Conservation (phyloP, 306 rosid species). For the Sicyos edulis region DNA sequence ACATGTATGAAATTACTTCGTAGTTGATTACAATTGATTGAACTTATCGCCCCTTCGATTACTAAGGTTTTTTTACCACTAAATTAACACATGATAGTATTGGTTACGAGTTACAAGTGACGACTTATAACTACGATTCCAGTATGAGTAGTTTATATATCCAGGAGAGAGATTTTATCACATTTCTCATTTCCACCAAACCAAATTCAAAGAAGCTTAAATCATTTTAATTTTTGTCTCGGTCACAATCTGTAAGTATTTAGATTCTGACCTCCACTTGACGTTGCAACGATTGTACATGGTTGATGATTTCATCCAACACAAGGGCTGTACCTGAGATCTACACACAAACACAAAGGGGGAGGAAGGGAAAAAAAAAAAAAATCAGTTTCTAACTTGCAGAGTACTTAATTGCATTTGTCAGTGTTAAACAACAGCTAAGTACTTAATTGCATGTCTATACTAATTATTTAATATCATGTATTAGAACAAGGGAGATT, state of each 20-base stretch:
- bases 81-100: too few relatives aligned
- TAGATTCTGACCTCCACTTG: slow-evolving; percentile 87
- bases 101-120: neutral
- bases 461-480: neutral
- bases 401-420: neutral
- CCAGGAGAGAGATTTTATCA: neutral
- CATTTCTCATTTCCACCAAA: neutral
- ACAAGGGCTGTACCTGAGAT: slow-evolving; percentile 89
- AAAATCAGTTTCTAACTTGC: slow-evolving; percentile 11
- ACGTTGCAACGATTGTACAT: slow-evolving; percentile 80
- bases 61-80: too few relatives aligned
- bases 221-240: neutral
- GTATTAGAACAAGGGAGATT: neutral
- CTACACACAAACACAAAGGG: slow-evolving; percentile 37
- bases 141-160: neutral
- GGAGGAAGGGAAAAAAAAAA: neutral
- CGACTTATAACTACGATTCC: neutral
- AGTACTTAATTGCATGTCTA: neutral
- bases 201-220: neutral
- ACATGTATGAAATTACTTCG: too few relatives aligned
- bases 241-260: neutral
- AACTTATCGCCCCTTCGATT: too few relatives aligned
- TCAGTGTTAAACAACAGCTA: neutral
- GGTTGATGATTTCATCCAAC: slow-evolving; percentile 93
- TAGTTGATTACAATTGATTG: too few relatives aligned